Base-by-base conservation (phyloP, 192 early-diverging fungal genomes). In the Phycomyces nitens region DNA sequence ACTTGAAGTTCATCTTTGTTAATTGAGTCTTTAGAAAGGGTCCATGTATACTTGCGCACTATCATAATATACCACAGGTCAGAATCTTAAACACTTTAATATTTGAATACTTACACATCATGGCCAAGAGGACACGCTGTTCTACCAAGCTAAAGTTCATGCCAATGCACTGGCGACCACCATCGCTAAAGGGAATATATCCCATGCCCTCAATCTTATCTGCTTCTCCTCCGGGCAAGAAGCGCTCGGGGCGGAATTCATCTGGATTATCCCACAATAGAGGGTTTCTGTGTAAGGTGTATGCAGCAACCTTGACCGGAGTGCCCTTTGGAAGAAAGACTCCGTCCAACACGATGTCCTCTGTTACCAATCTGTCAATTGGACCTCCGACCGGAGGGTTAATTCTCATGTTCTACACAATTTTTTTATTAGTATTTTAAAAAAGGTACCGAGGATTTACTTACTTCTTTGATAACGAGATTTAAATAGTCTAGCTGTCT, bases 131-230 rank as follows among this genome's bases (percentile, higher is more conserved):
- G 5, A 87, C 70, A 34, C 79, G 72, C 74, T 85, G 82, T 43
- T 80, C 83, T n/a, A 78, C 65, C 52, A 87, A 58, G 5, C 79
- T 77, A 60, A 87, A 85, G 58, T 81, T 78, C 74, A 77, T 63
- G 14, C 84, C 84, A 44, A 85, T 77, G 73, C 86, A 87, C 53
- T 82, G 69, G 39, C 80, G 78, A 39, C 62, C 61, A 20, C 84
- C 85, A 18, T 68, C 69, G 65, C 84, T 74, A 41, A 87, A 87
- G 7, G 85, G 78, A 5, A 81, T 69, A 80, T 80, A 86, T 7
- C 73, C 34, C 52, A 76, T 66, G 10, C 69, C 66, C 3, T 58
- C 65, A 18, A 75, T 73, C 49, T 77, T 44, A 14, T 58, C 75
- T 6, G 29, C 27, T 54, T 69, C 67, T 21, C 60, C 60, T 12